A percentile compares a stretch with the other conserved stretches of the same genome.
Conservation (phyloP, 108 stramenopile species). For the Nannochloropsis gaditana region DNA sequence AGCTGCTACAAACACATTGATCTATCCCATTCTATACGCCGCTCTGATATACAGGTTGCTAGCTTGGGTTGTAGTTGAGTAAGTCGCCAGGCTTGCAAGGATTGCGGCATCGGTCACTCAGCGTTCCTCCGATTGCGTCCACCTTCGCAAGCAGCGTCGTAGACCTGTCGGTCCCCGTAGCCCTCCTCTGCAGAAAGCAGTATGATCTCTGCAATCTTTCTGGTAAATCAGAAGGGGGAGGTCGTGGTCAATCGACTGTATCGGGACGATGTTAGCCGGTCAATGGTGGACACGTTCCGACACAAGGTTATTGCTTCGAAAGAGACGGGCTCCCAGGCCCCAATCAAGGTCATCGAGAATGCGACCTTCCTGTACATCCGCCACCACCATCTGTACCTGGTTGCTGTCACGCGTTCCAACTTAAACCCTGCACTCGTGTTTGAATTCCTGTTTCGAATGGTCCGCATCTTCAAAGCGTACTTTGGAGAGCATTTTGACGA, state of each 20-base stretch:
- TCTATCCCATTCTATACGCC: no score
- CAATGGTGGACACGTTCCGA: conserved; percentile 54
- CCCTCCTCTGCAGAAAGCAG: no score
- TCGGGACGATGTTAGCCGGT: conserved; percentile 34
- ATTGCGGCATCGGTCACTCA: no score
- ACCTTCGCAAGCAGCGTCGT: no score
- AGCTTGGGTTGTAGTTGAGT: no score
- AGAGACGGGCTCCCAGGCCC: conserved; percentile 86
- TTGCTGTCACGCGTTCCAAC: conserved; percentile 90
- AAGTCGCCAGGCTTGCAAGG: no score
- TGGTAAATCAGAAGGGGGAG: conserved; percentile 56
- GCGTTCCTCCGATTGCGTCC: no score
- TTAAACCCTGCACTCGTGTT: conserved; percentile 94
- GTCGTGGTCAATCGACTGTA: conserved; percentile 44
- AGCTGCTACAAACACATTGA: no score
- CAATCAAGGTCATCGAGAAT: conserved; percentile 85
- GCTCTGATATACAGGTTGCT: no score
- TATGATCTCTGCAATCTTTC: conserved; percentile 56
- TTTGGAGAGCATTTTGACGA: conserved; percentile 95
- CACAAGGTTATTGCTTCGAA: conserved; percentile 79
- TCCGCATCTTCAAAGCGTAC: conserved; percentile 90
- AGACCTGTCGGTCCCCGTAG: no score
- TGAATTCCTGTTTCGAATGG: conserved; percentile 89
- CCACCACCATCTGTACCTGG: conserved; percentile 92
- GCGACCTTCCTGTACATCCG: conserved; percentile 94